Base-by-base conservation (phyloP, 495 filamentous ascomycete species). In the Daldinia concentrica region DNA sequence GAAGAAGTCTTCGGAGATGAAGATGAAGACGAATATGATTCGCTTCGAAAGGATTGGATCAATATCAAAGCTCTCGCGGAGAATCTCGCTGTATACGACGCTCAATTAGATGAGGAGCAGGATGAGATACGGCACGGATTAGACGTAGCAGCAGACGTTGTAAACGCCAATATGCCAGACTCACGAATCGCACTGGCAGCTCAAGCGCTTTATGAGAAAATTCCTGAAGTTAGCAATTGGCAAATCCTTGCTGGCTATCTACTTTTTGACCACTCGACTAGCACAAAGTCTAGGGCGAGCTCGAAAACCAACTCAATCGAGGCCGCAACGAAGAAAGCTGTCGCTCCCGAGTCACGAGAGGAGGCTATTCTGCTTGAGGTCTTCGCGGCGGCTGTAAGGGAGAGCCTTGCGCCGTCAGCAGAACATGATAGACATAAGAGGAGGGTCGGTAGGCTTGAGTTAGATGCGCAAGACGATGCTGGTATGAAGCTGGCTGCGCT, bases 41-140 rank as follows among this genome's bases (percentile, higher is more conserved):
- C 85, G 0, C 92, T 94, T 0, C 90, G 91, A 73, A 82, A 88
- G 48, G 89, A 90, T 22, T 99, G 95, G 95, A 87, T 98, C 63
- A 93, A 90, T 71, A 90, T 94, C 72, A 99, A 98, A 80, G 93
- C 91, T 64, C 85, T 99, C 4, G 91, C 88, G 0, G 94, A 97
- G 76, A 89, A 91, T 14, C 83, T 99, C n/a, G 84, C 90, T 15
- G 82, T 87, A 4, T 98, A 97, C 68, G 92, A 96, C 73, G 82
- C 82, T 1, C 77, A 83, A 71, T 68, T 85, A 69, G 75, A 83
- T 48, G 82, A 82, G 4, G 78, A 81, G 55, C 76, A 86, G 81
- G 64, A 81, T 58, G 75, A 78, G 26, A 75, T 78, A 29, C 73
- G 79, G 9, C 77, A 81, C n/a, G 74, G 78, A 26, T 60, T 86